Conservation (phyloP, 208 protist genomes). For the Acanthamoeba sp. region DNA sequence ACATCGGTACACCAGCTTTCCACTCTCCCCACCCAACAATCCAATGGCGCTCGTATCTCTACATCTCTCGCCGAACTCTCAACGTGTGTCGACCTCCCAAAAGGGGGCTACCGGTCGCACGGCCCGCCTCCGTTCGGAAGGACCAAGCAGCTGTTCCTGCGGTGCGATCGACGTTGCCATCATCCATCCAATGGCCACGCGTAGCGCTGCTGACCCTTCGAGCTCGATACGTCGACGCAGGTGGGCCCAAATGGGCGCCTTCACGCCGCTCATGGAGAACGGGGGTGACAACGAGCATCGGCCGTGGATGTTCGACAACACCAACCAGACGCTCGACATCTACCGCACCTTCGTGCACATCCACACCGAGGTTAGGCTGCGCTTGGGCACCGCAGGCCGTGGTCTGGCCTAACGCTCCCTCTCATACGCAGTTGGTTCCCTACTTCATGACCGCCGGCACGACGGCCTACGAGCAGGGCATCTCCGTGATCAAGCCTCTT, state of each 20-base stretch:
- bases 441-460: slow-evolving; percentile 64
- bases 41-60: too few relatives aligned
- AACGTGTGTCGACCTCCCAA: neutral
- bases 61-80: too few relatives aligned
- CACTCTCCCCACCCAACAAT: neutral
- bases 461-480: slow-evolving; percentile 47
- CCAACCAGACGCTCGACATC: slow-evolving; percentile 69
- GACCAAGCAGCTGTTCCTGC: slow-evolving; percentile 65
- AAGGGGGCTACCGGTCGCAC: neutral
- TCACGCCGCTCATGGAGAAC: slow-evolving; percentile 79
- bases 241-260: slow-evolving; percentile 77
- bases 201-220: neutral
- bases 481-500: slow-evolving; percentile 50
- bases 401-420: neutral
- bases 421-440: slow-evolving; percentile 10
- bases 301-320: slow-evolving; percentile 75
- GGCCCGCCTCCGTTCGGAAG: neutral
- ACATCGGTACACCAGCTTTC: slow-evolving; percentile 30
- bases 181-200: neutral
- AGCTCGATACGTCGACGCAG: neutral
- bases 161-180: neutral
- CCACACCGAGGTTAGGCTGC: slow-evolving; percentile 26
- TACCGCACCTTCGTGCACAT: slow-evolving; percentile 77
- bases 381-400: too few relatives aligned
- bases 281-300: slow-evolving; percentile 73